Evolutionary conservation across 805 yeast species (phyloP).

Genomic region (Ogataea degrootiae): DNA sequence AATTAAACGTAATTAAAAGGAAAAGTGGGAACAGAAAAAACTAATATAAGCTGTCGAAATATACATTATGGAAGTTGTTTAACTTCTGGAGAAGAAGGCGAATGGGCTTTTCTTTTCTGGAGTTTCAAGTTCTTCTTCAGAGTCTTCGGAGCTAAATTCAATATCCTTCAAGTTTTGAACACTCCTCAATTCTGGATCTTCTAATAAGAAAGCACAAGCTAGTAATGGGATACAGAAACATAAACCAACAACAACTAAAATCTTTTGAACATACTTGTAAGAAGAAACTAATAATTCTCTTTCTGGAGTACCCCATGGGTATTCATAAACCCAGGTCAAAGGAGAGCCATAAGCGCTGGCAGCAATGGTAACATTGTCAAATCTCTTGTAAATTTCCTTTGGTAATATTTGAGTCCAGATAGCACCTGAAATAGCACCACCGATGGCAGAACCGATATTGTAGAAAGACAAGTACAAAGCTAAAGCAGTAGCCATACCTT

Average conservation of each 20-base stretch:
- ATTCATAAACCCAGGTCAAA: slow-evolving; percentile 38
- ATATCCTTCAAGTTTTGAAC: slow-evolving; percentile 15
- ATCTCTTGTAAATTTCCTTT: slow-evolving; percentile 32
- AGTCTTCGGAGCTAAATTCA: neutral
- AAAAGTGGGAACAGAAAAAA: too few relatives aligned
- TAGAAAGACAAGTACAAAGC: slow-evolving; percentile 54
- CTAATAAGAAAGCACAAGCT: slow-evolving; percentile 40
- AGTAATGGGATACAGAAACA: slow-evolving; percentile 53
- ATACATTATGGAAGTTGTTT: too few relatives aligned
- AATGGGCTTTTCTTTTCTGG: neutral
- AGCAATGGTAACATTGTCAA: slow-evolving; percentile 38
- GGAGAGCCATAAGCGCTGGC: slow-evolving; percentile 49
- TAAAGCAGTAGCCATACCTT: slow-evolving; percentile 57
- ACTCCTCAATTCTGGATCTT: slow-evolving; percentile 34
- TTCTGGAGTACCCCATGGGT: slow-evolving; percentile 61
- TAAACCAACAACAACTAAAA: slow-evolving; percentile 51
- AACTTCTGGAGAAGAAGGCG: neutral
- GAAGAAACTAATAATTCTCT: slow-evolving; percentile 54
- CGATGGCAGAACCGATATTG: slow-evolving; percentile 61
- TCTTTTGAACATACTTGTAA: slow-evolving; percentile 55
- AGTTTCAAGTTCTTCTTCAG: neutral
- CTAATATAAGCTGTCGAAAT: too few relatives aligned
- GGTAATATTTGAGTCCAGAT: slow-evolving; percentile 64
- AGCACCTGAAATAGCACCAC: slow-evolving; percentile 63
- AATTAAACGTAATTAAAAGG: too few relatives aligned